A percentile compares a stretch with the other conserved stretches of the same genome.
Evolutionary conservation across 495 filamentous ascomycete genomes (phyloP).

Genomic region (Melanomma pulvis-pyrius): DNA sequence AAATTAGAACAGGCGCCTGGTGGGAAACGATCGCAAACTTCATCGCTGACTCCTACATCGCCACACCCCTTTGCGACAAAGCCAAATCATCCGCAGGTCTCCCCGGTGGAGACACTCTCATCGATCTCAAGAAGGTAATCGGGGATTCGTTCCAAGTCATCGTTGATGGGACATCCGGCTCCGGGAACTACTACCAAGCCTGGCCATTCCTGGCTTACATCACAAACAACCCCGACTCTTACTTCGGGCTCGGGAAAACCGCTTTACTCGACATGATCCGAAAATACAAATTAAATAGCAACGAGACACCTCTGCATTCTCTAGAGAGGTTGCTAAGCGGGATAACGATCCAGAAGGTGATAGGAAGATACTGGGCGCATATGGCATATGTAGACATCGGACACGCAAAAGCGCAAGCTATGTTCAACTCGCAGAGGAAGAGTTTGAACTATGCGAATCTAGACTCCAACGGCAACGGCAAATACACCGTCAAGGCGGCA

Average conservation of each 20-base stretch:
- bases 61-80: constrained; percentile 43
- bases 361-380: constrained; percentile 52
- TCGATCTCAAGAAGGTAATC: constrained; percentile 51
- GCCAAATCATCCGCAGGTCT: constrained; percentile 42
- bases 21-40: constrained; percentile 54
- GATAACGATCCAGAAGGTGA: constrained; percentile 44
- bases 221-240: constrained; percentile 50
- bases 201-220: constrained; percentile 50
- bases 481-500: constrained; percentile 50
- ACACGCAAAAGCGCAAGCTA: constrained; percentile 44
- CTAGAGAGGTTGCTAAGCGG: constrained; percentile 44
- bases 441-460: constrained; percentile 50
- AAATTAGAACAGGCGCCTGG: constrained; percentile 48
- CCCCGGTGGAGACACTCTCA: constrained; percentile 44
- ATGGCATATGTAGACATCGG: constrained; percentile 55
- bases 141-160: constrained; percentile 50
- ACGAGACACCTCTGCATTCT: constrained; percentile 52
- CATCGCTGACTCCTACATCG: constrained; percentile 52
- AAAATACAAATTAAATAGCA: constrained; percentile 49
- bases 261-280: constrained; percentile 49
- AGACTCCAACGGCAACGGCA: constrained; percentile 44
- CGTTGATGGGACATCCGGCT: constrained; percentile 47
- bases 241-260: constrained; percentile 44
- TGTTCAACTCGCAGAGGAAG: constrained; percentile 41
- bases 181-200: constrained; percentile 42